Evolutionary conservation across 768 basidiomycete species (phyloP).

Genomic region (Lactifluus echinatus): DNA sequence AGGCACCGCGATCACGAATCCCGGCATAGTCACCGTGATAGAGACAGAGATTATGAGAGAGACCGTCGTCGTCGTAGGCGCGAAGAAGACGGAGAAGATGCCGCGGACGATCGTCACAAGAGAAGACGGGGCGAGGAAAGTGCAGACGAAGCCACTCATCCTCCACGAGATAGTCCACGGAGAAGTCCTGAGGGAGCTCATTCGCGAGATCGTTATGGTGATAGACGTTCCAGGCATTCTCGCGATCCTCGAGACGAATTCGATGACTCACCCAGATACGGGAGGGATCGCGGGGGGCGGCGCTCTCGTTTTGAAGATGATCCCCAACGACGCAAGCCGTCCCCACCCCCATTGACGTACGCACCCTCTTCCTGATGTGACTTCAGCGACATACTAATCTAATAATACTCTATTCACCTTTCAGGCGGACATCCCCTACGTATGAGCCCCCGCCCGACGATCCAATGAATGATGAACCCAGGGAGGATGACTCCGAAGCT

Average conservation of each 20-base stretch:
- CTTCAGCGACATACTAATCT: slow-evolving; percentile 9
- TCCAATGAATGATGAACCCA: slow-evolving; percentile 76
- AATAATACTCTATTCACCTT: not conserved
- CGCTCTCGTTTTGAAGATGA: slow-evolving; percentile 38
- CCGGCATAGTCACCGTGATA: slow-evolving; percentile 47
- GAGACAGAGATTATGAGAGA: slow-evolving; percentile 39
- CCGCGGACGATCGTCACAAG: slow-evolving; percentile 49
- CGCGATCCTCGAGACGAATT: slow-evolving; percentile 53
- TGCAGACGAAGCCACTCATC: slow-evolving; percentile 38
- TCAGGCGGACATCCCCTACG: slow-evolving; percentile 60
- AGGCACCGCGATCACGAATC: slow-evolving; percentile 41
- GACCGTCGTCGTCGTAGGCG: slow-evolving; percentile 60
- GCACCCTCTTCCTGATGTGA: slow-evolving; percentile 19
- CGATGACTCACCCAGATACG: slow-evolving; percentile 44
- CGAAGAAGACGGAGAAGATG: slow-evolving; percentile 50
- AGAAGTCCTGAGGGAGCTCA: slow-evolving; percentile 39
- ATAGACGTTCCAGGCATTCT: slow-evolving; percentile 33
- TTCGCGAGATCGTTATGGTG: slow-evolving; percentile 44
- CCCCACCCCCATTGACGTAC: slow-evolving; percentile 38
- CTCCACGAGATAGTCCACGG: slow-evolving; percentile 44
- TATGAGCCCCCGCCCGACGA: slow-evolving; percentile 63
- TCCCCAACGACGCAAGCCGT: slow-evolving; percentile 21
- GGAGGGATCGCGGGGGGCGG: slow-evolving; percentile 35
- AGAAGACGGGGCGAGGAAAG: slow-evolving; percentile 53
- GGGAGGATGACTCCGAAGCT: slow-evolving; percentile 95